phyloP scores from a whole-genome alignment of 768 basidiomycete species.

The Xerocomus potaroensis region DNA sequence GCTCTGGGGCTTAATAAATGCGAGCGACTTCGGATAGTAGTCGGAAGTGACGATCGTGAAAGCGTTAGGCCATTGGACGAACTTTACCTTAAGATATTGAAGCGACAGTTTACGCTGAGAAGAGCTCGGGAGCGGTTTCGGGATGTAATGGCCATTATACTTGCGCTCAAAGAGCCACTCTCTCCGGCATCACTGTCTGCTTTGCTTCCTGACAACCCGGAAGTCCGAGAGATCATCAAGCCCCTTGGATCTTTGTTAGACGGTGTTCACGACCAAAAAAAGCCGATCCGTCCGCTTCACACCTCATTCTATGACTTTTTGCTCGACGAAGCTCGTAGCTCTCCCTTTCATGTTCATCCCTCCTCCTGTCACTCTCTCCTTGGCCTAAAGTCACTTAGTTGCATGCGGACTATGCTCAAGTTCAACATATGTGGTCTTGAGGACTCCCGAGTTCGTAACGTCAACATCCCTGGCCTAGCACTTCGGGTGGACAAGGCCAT shows the following conservation, averaged over 20 bases:
- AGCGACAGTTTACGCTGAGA: too few species aligned
- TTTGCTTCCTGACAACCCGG: neutral
- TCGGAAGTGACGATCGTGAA: neutral
- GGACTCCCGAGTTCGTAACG: neutral
- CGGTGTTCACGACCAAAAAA: neutral
- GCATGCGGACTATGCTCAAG: neutral
- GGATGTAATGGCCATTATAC: neutral
- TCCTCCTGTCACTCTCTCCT: neutral
- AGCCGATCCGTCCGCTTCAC: too few species aligned
- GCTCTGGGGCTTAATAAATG: neutral
- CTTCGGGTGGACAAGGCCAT: neutral
- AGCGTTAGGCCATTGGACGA: too few species aligned
- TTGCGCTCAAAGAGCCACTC: too few species aligned
- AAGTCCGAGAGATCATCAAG: neutral
- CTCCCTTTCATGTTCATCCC: neutral
- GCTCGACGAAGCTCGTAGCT: neutral
- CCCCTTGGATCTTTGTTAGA: neutral
- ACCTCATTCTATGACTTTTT: too few species aligned
- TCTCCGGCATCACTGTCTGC: neutral
- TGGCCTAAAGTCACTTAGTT: neutral
- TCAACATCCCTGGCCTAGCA: neutral
- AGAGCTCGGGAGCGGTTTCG: neutral
- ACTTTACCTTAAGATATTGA: too few species aligned
- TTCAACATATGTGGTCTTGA: conserved; percentile 7
- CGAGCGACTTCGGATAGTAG: neutral